These are phyloP conservation scores for Scedosporium apiospermum DNA, from an alignment of 2,329 filamentous ascomycete genomes.

Conservation along the genomic window DNA sequence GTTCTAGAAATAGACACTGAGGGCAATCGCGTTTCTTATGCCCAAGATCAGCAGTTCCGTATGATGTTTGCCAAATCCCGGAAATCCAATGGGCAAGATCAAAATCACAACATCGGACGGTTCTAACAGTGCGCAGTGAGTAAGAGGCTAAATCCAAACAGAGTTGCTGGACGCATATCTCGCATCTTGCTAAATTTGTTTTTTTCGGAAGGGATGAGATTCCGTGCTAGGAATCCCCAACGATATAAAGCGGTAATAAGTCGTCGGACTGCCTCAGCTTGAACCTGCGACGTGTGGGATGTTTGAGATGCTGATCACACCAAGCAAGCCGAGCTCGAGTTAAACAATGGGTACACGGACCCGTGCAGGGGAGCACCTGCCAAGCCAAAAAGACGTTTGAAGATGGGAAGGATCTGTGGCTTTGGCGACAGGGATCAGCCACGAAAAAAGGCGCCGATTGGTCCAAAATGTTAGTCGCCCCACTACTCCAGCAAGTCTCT, in stretches of 20 bases:
- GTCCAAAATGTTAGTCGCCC: neutral
- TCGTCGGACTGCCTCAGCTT: neutral
- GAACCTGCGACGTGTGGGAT: constrained; percentile 4
- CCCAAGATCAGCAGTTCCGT: neutral
- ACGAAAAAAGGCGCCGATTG: neutral
- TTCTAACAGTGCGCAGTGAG: neutral
- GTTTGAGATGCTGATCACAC: constrained; percentile 6
- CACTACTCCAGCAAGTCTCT: neutral
- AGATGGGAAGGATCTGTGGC: neutral
- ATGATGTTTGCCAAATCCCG: neutral
- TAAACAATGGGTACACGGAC: neutral
- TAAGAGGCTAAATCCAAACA: neutral
- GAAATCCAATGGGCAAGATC: neutral
- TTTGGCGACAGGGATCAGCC: constrained; percentile 1
- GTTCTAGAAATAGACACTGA: constrained; percentile 2
- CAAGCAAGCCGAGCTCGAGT: neutral
- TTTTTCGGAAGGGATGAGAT: neutral
- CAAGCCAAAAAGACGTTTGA: constrained; percentile 2
- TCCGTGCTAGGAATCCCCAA: neutral
- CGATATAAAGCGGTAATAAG: constrained; percentile 1
- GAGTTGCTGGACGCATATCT: neutral
- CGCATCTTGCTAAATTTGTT: neutral
- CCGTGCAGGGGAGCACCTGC: neutral
- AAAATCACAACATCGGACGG: constrained; percentile 3
- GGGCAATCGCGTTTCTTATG: neutral